Evolutionary conservation across 176 grass and related monocot genomes (phyloP), one percentile per base, ranked within the genome.

Genomic region (Oryza nivara): DNA sequence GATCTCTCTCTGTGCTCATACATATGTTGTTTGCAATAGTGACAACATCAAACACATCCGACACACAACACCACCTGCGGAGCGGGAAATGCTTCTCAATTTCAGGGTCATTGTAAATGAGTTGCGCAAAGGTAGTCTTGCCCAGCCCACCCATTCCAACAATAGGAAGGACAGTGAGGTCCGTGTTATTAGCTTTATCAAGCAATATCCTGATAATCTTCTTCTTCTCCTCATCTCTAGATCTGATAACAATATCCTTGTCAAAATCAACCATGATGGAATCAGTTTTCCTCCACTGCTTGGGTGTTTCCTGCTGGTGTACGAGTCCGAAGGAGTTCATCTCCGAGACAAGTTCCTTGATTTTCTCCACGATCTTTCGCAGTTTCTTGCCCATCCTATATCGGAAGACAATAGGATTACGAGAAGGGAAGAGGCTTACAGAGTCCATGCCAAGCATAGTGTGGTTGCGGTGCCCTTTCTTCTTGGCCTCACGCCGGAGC

Each of bases 141-240:
- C 87, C 90, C 7, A 83, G 9, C 15, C 90, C 83, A 0, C 83
- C 87, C 35, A 87, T 84, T 19, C 90, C 90, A 41, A 89, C 73
- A 48, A 92, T 48, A 1, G 90, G 87, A 48, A 92, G 44, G 16
- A 92, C 75, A 0, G 9, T 74, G 38, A 86, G 22, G 41, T 83
- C 69, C 30, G 5, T 40, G 5, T 3, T 11, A 3, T 22, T 5
- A 14, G 44, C 8, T 26, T 19, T 38, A 23, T 76, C 40, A 1
- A 86, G 19, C 41, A 91, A 43, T 17, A 85, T 30, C 11, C 7
- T 19, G 15, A 89, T 30, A 6, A 89, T 30, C 68, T 86, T 83
- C 52, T 46, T 26, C 14, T 74, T 84, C 58, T 92, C 91, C 58
- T 77, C 4, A 10, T 23, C 45, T 70, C 91, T 89, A 2, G 72